Evolutionary conservation across 345 rosid genomes (phyloP), one percentile per base, ranked within the genome.

Genomic region (Populus alba): DNA sequence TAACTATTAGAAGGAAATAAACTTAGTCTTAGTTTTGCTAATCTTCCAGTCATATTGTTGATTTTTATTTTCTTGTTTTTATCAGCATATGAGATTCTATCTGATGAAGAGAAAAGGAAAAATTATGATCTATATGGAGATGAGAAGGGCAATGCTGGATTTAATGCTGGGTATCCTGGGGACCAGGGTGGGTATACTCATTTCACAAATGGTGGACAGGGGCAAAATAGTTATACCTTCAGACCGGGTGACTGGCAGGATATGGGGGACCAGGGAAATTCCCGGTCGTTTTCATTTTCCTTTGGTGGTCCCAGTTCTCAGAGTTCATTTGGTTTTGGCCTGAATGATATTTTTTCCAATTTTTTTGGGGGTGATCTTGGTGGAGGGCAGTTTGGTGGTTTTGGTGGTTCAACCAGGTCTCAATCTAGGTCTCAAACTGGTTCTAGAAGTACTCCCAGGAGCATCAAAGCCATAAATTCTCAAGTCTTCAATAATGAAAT

Each of bases 21-120:
- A 17, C 53, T 15, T 47, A 15, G 53, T 47, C 6, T 15, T 5
- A 13, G 17, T 13, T 47, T 47, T 47, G 18, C 7, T 12, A 47
- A 47, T 47, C 53, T 47, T 47, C 53, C 53, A 12, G 13, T 13
- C 53, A 47, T 47, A 39, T 39, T 39, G 53, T 65, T 75, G 20
- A 74, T 79, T 68, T 59, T 0, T 72, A 29, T 33, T 18, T 75
- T 39, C 67, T 80, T 84, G 73, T 82, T 80, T 47, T 78, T 25
- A 81, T 78, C 90, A 96, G 97, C 99, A 12, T 96, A 96, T 83
- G 99, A 96, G 77, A 89, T 96, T 73, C 86, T 94, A 75, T 92
- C 97, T 41, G 97, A 96, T 69, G 94, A 96, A 82, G 88, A 90
- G 83, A 96, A 92, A 88, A 88, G 90, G 77, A 96, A 92, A 84